Evolutionary conservation across 345 rosid genomes (phyloP).

Genomic region (Gossypium longicalyx): DNA sequence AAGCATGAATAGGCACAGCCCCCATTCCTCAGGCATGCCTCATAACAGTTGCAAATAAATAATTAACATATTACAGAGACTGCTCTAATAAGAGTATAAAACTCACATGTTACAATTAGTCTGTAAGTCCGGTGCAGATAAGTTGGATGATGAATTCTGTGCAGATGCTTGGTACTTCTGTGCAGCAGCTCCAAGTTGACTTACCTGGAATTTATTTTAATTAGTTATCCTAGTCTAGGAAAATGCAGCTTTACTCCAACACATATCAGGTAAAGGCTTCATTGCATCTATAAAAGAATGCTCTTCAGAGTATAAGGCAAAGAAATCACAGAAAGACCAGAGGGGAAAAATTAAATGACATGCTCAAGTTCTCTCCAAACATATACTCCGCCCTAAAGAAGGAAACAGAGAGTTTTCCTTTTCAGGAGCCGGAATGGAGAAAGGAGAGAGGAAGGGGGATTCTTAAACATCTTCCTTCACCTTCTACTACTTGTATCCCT

Average conservation of each 20-base stretch:
- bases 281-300: constrained; percentile 1
- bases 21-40: background rate
- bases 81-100: background rate
- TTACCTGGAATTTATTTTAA: constrained; percentile 38
- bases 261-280: background rate
- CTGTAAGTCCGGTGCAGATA: constrained; percentile 53
- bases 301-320: background rate
- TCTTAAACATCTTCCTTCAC: background rate
- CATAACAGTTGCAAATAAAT: background rate
- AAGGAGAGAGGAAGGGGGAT: background rate
- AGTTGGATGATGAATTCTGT: constrained; percentile 51
- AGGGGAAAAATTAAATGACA: background rate
- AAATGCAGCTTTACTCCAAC: background rate
- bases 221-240: background rate
- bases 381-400: background rate
- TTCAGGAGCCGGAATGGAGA: background rate
- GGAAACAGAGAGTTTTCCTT: background rate
- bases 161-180: constrained; percentile 62
- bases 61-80: background rate
- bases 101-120: constrained; percentile 63
- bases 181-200: constrained; percentile 63
- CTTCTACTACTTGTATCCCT: background rate
- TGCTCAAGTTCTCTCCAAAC: background rate
- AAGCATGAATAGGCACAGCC: background rate
- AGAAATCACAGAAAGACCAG: background rate